Base-by-base conservation (phyloP, 1,284 basidiomycete genomes). In the Pseudomicrostroma phylloplanum region DNA sequence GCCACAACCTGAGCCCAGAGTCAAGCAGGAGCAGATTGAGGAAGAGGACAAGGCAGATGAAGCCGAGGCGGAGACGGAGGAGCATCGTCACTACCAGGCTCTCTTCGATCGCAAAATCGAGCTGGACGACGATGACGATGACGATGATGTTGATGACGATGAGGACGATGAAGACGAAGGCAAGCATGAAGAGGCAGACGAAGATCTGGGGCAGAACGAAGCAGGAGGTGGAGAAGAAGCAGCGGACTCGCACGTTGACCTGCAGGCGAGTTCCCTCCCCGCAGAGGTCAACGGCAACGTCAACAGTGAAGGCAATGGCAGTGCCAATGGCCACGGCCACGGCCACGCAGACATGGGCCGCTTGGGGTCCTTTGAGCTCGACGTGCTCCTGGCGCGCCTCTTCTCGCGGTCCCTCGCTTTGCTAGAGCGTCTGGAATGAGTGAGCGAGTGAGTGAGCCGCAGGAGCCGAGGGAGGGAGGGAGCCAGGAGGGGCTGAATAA, bases 171-270 rank as follows among this genome's bases (percentile, higher is more conserved):
- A 17, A 21, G 39, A 67, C 40, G 67, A 70, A 46, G 42, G 55
- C 0, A 63, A 70, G 58, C 66, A 68, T 53, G 68, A 70, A 23
- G n/a, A 42, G 0, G 66, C 66, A 2, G 68, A 68, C n/a, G 68
- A 67, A 9, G 15, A 57, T 39, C 67, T 67, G 42, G 68, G 65
- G 53, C 4, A 13, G 0, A 58, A 57, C 12, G 64, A 68, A 46
- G 66, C 67, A 25, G 30, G 1, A 21, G 26, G 19, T 58, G 6
- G 23, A 4, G 54, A 4, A 36, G 12, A 55, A 55, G 25, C 30
- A 39, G 54, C 17, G 17, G 6, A 25, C 17, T 21, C 6, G 23
- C 3, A 8, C 17, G 17, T 13, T 25, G 6, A 30, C 17, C 9
- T 7, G 7, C 3, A 55, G 49, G 11, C 11, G 11, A 15, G 49